A percentile compares a stretch with the other conserved stretches of the same genome.
phyloP scores from a whole-genome alignment of 768 basidiomycete genomes.

The Baorangia bicolor region DNA sequence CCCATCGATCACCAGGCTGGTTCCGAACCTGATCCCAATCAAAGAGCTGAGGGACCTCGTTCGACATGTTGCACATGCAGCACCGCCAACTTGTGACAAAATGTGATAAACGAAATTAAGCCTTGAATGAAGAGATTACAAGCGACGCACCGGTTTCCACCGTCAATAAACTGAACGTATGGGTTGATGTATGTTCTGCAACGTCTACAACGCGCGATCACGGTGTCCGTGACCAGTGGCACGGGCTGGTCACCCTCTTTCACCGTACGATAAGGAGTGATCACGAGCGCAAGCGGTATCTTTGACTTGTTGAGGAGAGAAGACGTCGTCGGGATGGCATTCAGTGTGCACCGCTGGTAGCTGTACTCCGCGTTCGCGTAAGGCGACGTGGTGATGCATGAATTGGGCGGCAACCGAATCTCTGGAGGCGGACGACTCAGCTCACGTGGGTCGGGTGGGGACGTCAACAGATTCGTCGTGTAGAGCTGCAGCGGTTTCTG shows the following conservation, averaged over 20 bases:
- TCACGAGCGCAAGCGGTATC: slow-evolving; percentile 82
- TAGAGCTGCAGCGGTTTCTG: slow-evolving; percentile 75
- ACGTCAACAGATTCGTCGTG: slow-evolving; percentile 90
- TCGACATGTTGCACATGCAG: slow-evolving; percentile 98
- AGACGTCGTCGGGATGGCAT: slow-evolving; percentile 89
- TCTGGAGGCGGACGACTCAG: slow-evolving; percentile 82
- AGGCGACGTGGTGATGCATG: slow-evolving; percentile 75
- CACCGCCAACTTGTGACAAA: slow-evolving; percentile 79
- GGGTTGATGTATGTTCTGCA: slow-evolving; percentile 98
- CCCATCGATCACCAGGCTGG: slow-evolving; percentile 94
- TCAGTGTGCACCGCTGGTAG: slow-evolving; percentile 89
- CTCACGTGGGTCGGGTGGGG: slow-evolving; percentile 88
- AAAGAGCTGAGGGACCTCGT: slow-evolving; percentile 97
- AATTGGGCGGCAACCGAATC: slow-evolving; percentile 83
- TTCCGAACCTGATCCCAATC: slow-evolving; percentile 97
- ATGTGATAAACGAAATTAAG: slow-evolving; percentile 1
- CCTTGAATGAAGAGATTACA: background rate
- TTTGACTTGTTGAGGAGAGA: slow-evolving; percentile 87
- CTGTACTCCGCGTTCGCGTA: slow-evolving; percentile 84
- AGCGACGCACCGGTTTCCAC: slow-evolving; percentile 75
- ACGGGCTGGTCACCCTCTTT: slow-evolving; percentile 82
- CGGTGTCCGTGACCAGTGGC: slow-evolving; percentile 88
- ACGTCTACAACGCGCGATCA: slow-evolving; percentile 93
- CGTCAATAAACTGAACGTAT: slow-evolving; percentile 96
- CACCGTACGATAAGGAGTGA: slow-evolving; percentile 87